Evolutionary conservation across 768 basidiomycete genomes (phyloP), one percentile per base, ranked within the genome.

Genomic region (Leccinum rimulosum): DNA sequence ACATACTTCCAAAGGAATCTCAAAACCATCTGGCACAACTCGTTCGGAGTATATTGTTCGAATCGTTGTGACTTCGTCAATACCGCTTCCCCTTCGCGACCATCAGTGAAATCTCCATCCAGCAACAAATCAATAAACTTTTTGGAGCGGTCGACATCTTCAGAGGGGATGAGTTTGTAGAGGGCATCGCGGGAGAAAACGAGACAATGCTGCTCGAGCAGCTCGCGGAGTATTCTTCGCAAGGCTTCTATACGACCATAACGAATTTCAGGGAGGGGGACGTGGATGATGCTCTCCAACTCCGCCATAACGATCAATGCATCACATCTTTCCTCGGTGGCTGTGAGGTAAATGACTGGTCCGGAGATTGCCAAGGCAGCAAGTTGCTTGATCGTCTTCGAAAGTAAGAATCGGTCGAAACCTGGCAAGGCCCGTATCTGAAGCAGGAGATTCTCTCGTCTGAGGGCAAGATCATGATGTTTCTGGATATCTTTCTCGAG

Each of bases 41-140:
- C 40, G 4, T 19, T 10, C 4, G 40, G 40, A 43, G 40, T 43
- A 43, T 43, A 19, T 43, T 5, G n/a, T 9, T 4, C 4, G 9
- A n/a, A 10, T n/a, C 40, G n/a, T 43, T 19, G n/a, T 43, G 4
- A 0, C 2, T 4, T 43, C n/a, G n/a, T 5, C 31, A 1, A 0
- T n/a, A 11, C 4, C 17, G 2, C n/a, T 10, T 1, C n/a, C n/a
- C 17, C 0, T 9, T 43, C 10, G 4, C n/a, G 0, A 43, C n/a
- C n/a, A 10, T 19, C n/a, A 43, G n/a, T 8, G n/a, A 19, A 43
- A 43, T 43, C 40, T 43, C 40, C n/a, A 43, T 43, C 40, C 40
- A 19, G n/a, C n/a, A 43, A 43, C 40, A 19, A 19, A 5, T 43
- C 40, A 3, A 43, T 8, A n/a, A 19, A n/a, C 10, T 8, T 4